Evolutionary conservation across 352 stramenopile species (phyloP).

Genomic region (Phytophthora rubi): DNA sequence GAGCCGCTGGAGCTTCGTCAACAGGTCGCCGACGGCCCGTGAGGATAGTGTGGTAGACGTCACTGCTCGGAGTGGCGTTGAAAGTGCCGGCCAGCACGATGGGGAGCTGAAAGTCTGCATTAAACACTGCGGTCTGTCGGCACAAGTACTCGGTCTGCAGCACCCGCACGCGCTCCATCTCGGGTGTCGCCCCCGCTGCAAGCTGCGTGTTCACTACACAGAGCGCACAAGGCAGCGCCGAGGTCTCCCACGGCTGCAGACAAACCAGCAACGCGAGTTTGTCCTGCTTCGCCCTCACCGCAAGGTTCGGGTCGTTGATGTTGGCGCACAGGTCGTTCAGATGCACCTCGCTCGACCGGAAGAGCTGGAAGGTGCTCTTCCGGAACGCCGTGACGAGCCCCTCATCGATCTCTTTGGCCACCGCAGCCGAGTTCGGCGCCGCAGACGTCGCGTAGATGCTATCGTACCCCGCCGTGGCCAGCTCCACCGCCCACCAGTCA

Average conservation of each 20-base stretch:
- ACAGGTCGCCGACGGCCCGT: conserved; percentile 60
- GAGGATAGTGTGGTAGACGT: conserved; percentile 83
- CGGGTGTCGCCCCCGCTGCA: conserved; percentile 26
- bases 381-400: conserved; percentile 86
- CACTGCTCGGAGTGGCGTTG: conserved; percentile 76
- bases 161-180: conserved; percentile 66
- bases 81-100: conserved; percentile 85
- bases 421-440: conserved; percentile 16
- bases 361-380: conserved; percentile 80
- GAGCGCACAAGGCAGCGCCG: conserved; percentile 66
- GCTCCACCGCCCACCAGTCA: conserved; percentile 77
- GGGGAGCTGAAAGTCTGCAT: conserved; percentile 83
- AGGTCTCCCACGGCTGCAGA: conserved; percentile 87
- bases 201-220: conserved; percentile 67
- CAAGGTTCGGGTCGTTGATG: conserved; percentile 55
- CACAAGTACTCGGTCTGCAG: conserved; percentile 78
- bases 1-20: conserved; percentile 47
- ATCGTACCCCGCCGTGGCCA: conserved; percentile 83
- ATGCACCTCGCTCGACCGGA: conserved; percentile 58
- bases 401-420: conserved; percentile 47
- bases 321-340: conserved; percentile 59
- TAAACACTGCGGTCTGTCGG: conserved; percentile 74
- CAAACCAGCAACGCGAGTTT: conserved; percentile 75
- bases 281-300: conserved; percentile 61
- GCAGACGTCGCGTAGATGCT: conserved; percentile 60